phyloP scores from a whole-genome alignment of 2,329 filamentous ascomycete species.

The Cladosporium oxysporum region DNA sequence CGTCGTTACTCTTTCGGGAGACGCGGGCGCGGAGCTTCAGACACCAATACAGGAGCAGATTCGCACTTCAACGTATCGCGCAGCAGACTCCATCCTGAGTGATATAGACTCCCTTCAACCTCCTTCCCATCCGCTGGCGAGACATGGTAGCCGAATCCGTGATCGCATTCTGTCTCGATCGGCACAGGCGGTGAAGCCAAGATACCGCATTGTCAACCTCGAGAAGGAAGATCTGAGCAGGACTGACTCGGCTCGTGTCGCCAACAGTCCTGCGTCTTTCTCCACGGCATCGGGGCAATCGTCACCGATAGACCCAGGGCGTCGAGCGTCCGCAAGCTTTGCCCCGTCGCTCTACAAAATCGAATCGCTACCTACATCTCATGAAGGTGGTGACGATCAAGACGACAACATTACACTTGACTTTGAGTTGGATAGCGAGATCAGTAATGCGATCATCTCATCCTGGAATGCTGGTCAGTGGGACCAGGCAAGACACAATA shows the following conservation, averaged over 20 bases:
- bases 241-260: neutral
- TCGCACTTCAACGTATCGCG: neutral
- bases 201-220: conserved; percentile 6
- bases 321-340: neutral
- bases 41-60: neutral
- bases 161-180: neutral
- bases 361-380: neutral
- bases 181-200: neutral
- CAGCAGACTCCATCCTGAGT: neutral
- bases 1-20: neutral
- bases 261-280: neutral
- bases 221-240: neutral
- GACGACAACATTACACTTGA: neutral
- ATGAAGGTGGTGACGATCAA: neutral
- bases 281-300: neutral
- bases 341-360: neutral
- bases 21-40: neutral
- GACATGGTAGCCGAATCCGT: neutral
- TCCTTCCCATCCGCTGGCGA: neutral
- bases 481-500: conserved; percentile 23
- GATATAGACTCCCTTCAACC: neutral
- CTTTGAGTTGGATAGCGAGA: conserved; percentile 14
- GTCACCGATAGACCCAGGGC: neutral
- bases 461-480: conserved; percentile 24
- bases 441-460: conserved; percentile 22